Conservation (phyloP, 1,139 yeast species). For the Candida tetrigidarum region DNA sequence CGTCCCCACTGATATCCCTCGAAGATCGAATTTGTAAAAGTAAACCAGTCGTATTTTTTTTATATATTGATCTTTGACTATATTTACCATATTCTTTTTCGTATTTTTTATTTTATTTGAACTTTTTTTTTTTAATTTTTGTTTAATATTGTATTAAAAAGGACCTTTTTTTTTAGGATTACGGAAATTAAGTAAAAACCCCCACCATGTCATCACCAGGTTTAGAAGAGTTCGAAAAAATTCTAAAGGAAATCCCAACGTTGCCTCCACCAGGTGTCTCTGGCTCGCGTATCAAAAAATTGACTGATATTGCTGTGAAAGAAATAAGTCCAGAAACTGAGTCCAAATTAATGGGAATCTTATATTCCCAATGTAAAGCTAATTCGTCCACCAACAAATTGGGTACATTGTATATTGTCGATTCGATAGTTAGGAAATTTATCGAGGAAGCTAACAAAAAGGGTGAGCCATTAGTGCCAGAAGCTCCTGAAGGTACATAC, state of each 20-base stretch:
- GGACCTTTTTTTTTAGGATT: too few species aligned
- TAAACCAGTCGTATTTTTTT: background rate
- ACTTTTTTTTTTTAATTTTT: background rate
- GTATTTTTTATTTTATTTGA: background rate
- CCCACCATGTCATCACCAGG: conserved; percentile 18
- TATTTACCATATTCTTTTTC: too few species aligned
- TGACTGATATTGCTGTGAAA: conserved; percentile 77
- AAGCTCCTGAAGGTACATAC: conserved; percentile 70
- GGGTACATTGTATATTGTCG: conserved; percentile 90
- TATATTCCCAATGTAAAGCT: conserved; percentile 71
- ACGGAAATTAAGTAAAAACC: background rate
- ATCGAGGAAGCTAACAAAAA: conserved; percentile 72
- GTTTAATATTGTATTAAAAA: background rate
- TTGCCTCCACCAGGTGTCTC: conserved; percentile 94
- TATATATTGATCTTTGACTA: background rate
- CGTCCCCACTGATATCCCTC: too few species aligned
- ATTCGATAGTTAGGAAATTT: conserved; percentile 87
- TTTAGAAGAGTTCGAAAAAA: conserved; percentile 66
- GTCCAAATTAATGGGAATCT: conserved; percentile 59
- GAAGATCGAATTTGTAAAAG: background rate
- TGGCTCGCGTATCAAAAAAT: conserved; percentile 88
- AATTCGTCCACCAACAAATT: conserved; percentile 84
- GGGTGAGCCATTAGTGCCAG: conserved; percentile 46
- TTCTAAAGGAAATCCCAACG: conserved; percentile 72
- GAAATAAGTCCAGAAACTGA: conserved; percentile 55